Evolutionary conservation across 129 eudicot genomes (phyloP).

Genomic region (Ambrosia artemisiifolia): DNA sequence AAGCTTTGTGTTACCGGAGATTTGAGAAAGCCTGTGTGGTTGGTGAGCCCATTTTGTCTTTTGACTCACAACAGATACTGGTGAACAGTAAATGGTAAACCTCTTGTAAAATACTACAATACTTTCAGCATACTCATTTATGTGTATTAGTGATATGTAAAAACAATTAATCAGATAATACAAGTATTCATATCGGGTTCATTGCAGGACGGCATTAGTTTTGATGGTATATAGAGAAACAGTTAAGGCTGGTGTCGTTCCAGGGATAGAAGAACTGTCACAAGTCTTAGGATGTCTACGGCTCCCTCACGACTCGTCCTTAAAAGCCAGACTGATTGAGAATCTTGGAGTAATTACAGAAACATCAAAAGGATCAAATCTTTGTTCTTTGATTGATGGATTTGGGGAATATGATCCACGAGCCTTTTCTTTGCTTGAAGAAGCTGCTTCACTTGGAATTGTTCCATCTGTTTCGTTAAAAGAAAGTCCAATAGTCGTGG

Average conservation of each 20-base stretch:
- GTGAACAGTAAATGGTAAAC: constrained; percentile 79
- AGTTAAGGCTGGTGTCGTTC: constrained; percentile 62
- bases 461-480: constrained; percentile 60
- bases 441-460: constrained; percentile 94
- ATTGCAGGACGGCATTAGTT: constrained; percentile 79
- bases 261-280: constrained; percentile 69
- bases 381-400: constrained; percentile 77
- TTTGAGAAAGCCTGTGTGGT: constrained; percentile 60
- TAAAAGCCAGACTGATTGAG: constrained; percentile 67
- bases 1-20: constrained; percentile 85
- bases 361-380: constrained; percentile 59
- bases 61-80: constrained; percentile 60
- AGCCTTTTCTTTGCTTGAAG: constrained; percentile 90
- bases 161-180: neutral
- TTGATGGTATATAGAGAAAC: constrained; percentile 88
- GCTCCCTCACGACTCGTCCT: constrained; percentile 76
- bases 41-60: constrained; percentile 78
- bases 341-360: constrained; percentile 59
- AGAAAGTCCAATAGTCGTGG: constrained; percentile 75
- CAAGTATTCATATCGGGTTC: neutral
- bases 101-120: constrained; percentile 9
- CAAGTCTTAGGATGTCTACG: constrained; percentile 84
- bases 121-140: neutral
- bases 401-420: constrained; percentile 97
- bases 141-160: neutral